Conservation (phyloP, 2,329 filamentous ascomycete species). For the Xylariales sp. region DNA sequence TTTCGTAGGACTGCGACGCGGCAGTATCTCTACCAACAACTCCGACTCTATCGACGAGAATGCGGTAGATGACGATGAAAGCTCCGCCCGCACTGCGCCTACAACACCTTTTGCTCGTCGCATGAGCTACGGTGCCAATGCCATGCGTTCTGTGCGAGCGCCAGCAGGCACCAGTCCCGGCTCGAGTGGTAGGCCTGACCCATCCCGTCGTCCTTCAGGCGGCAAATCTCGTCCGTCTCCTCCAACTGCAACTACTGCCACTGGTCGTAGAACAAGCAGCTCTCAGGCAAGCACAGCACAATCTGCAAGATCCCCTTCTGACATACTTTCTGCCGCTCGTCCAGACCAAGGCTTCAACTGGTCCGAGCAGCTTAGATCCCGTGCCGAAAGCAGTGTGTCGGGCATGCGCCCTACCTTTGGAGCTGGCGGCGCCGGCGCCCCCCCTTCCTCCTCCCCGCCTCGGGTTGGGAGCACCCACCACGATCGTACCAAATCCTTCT, state of each 20-base stretch:
- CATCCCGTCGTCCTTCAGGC: slow-evolving; percentile 21
- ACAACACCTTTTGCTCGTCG: slow-evolving; percentile 75
- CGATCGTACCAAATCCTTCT: slow-evolving; percentile 66
- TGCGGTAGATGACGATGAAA: slow-evolving; percentile 70
- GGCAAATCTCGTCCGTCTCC: slow-evolving; percentile 21
- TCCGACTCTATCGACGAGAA: slow-evolving; percentile 66
- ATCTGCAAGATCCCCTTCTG: slow-evolving; percentile 57
- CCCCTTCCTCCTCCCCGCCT: no score
- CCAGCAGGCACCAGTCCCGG: slow-evolving; percentile 55
- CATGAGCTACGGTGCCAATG: slow-evolving; percentile 84
- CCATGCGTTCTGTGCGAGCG: slow-evolving; percentile 64
- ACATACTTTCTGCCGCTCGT: slow-evolving; percentile 54
- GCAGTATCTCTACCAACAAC: slow-evolving; percentile 64
- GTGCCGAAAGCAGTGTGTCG: slow-evolving; percentile 74
- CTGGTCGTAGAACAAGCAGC: slow-evolving; percentile 29
- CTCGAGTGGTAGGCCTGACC: slow-evolving; percentile 53
- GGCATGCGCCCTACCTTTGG: slow-evolving; percentile 51
- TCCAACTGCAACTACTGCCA: slow-evolving; percentile 27
- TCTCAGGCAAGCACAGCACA: slow-evolving; percentile 58
- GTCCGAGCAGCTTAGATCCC: slow-evolving; percentile 89
- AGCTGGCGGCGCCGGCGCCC: no score
- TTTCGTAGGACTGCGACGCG: slow-evolving; percentile 51
- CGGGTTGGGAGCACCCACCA: slow-evolving; percentile 41
- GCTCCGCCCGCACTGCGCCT: slow-evolving; percentile 55
- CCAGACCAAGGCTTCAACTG: slow-evolving; percentile 94